phyloP scores from a whole-genome alignment of 2,329 filamentous ascomycete genomes.

The Byssothecium circinans region DNA sequence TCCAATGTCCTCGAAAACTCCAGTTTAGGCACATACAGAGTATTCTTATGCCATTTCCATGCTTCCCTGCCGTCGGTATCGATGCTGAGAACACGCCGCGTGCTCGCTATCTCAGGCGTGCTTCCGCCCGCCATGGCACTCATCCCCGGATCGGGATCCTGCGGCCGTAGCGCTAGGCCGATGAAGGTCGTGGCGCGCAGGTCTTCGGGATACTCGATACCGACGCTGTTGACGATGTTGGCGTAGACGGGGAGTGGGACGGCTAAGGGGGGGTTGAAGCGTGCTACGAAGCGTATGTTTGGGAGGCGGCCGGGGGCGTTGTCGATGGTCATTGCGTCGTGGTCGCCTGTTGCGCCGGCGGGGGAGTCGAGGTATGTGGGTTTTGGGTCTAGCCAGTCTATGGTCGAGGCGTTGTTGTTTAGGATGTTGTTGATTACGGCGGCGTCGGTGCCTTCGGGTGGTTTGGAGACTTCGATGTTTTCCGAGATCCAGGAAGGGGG shows the following conservation, averaged over 20 bases:
- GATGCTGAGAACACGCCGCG: slow-evolving; percentile 50
- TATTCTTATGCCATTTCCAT: slow-evolving; percentile 53
- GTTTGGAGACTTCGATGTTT: slow-evolving; percentile 66
- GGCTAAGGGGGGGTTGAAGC: slow-evolving; percentile 72
- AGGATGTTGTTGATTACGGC: slow-evolving; percentile 44
- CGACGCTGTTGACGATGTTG: slow-evolving; percentile 62
- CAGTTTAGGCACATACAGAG: slow-evolving; percentile 69
- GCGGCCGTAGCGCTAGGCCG: slow-evolving; percentile 54
- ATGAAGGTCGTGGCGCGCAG: slow-evolving; percentile 52
- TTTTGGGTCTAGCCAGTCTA: slow-evolving; percentile 74
- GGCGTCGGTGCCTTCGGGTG: slow-evolving; percentile 36
- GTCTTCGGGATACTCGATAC: slow-evolving; percentile 56
- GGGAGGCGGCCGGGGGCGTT: slow-evolving; percentile 61
- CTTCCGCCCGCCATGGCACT: slow-evolving; percentile 37
- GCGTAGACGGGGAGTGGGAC: slow-evolving; percentile 67
- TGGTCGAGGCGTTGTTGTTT: slow-evolving; percentile 49
- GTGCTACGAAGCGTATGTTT: slow-evolving; percentile 73
- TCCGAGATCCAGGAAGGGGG: slow-evolving; percentile 75
- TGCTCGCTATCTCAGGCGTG: slow-evolving; percentile 55
- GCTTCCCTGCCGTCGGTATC: slow-evolving; percentile 24
- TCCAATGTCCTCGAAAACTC: slow-evolving; percentile 70
- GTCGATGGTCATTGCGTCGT: slow-evolving; percentile 58
- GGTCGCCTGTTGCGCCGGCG: slow-evolving; percentile 41
- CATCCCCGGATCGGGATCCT: slow-evolving; percentile 57
- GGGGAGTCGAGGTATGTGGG: slow-evolving; percentile 55